These are phyloP conservation scores for Saturnispora zaruensis DNA, from an alignment of 805 yeast species.

Conservation along the genomic window DNA sequence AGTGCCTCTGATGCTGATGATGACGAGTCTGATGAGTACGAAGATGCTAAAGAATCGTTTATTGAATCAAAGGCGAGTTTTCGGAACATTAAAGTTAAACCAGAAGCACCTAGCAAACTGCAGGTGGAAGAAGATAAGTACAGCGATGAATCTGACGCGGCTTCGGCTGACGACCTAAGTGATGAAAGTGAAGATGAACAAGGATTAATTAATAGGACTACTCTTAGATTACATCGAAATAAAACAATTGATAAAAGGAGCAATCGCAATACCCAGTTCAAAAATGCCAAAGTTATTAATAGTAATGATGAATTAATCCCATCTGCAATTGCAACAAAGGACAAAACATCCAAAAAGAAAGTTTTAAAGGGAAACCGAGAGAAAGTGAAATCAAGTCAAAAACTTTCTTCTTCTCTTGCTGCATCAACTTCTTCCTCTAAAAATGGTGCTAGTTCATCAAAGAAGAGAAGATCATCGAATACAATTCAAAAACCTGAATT, in stretches of 20 bases:
- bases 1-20: background rate
- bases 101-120: background rate
- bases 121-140: background rate
- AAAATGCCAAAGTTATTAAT: constrained; percentile 1
- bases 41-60: background rate
- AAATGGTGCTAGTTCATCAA: background rate
- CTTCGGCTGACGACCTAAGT: constrained; percentile 6
- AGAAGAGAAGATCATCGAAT: constrained; percentile 5
- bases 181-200: constrained; percentile 7
- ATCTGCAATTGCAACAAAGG: constrained; percentile 3
- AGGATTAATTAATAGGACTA: constrained; percentile 4
- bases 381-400: background rate
- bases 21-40: background rate
- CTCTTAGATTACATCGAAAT: constrained; percentile 5
- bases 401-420: background rate
- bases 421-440: background rate
- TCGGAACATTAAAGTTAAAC: background rate
- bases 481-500: background rate
- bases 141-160: background rate
- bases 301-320: constrained; percentile 8
- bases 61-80: constrained; percentile 1
- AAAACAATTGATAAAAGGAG: background rate
- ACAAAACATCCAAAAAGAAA: background rate
- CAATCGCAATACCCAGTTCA: constrained; percentile 1
- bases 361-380: background rate